Base-by-base conservation (phyloP, 208 protist genomes). In the Leishmania arabica region DNA sequence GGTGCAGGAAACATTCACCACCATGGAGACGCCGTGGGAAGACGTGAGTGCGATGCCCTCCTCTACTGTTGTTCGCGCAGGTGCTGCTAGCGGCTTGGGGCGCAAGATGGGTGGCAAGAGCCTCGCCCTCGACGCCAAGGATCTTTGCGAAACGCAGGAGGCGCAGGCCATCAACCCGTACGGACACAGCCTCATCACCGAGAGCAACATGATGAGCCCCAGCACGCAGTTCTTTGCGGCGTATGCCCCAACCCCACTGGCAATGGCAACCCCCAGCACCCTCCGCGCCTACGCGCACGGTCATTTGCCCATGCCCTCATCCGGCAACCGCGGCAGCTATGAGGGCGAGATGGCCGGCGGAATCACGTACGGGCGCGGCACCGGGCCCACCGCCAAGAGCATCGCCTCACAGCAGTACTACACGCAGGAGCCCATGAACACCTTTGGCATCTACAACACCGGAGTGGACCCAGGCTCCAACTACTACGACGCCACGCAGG, bases 151-250 rank as follows among this genome's bases (percentile, higher is more conserved):
- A 82, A 88, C 90, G 45, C 91, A 95, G 70, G 88, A 92, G 31
- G 86, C 90, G 72, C 89, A 93, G 66, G 69, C 83, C 21, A 93
- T 94, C 84, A 95, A 97, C 83, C 93, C 93, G 27, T 97, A 97
- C 79, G 92, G 79, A 17, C 88, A 89, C 81, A 91, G 73, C 79
- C 86, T 94, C 56, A 77, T 90, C 45, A 84, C 91, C 66, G 79
- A 87, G 65, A 83, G 86, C 75, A 88, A 89, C 54, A 88, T 94
- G 81, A 86, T 97, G 66, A 95, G 91, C 84, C 93, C 93, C 40
- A 90, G 89, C 78, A 95, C 93, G 54, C 93, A 97, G 85, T 95
- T 95, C 85, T 97, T 95, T 78, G 91, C 90, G n/a, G 92, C 92
- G 37, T 95, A 95, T 87, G 92, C 93, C 34, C 93, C 92, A 47